phyloP scores from a whole-genome alignment of 495 filamentous ascomycete genomes.

The Rhypophila decipiens region DNA sequence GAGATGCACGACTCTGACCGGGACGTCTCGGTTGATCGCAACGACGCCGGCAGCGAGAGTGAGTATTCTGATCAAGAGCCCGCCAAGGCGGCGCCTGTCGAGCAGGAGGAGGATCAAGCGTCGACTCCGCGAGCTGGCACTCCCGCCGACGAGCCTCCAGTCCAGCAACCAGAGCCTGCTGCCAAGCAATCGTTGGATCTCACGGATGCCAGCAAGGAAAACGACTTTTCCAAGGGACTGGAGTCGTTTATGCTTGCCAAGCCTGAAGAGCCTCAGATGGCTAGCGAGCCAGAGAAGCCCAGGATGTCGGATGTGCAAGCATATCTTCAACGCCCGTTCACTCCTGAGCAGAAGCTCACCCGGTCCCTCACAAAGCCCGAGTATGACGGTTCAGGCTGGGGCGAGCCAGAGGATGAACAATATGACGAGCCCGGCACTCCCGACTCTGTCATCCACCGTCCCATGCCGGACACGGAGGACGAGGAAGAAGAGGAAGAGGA shows the following conservation, averaged over 20 bases:
- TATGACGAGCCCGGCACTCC: slow-evolving; percentile 65
- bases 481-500: slow-evolving; percentile 36
- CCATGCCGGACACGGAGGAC: slow-evolving; percentile 45
- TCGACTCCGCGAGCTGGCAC: slow-evolving; percentile 41
- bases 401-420: slow-evolving; percentile 45
- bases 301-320: slow-evolving; percentile 48
- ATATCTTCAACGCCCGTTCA: slow-evolving; percentile 51
- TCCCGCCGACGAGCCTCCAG: slow-evolving; percentile 16
- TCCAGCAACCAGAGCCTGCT: slow-evolving; percentile 3
- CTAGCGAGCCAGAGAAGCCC: slow-evolving; percentile 26
- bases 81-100: neutral
- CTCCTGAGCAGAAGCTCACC: slow-evolving; percentile 51
- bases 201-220: slow-evolving; percentile 17
- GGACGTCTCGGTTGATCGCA: slow-evolving; percentile 26
- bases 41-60: slow-evolving; percentile 20
- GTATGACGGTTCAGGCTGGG: slow-evolving; percentile 51
- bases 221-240: slow-evolving; percentile 32
- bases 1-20: slow-evolving; percentile 37
- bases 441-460: slow-evolving; percentile 88
- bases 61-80: slow-evolving; percentile 19
- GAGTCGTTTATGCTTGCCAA: slow-evolving; percentile 38
- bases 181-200: slow-evolving; percentile 8
- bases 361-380: slow-evolving; percentile 41
- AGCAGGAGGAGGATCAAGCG: slow-evolving; percentile 25
- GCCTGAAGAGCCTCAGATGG: slow-evolving; percentile 25